These are phyloP conservation scores for Microcyclosporella mali DNA, from an alignment of 2,329 filamentous ascomycete genomes.

Conservation along the genomic window DNA sequence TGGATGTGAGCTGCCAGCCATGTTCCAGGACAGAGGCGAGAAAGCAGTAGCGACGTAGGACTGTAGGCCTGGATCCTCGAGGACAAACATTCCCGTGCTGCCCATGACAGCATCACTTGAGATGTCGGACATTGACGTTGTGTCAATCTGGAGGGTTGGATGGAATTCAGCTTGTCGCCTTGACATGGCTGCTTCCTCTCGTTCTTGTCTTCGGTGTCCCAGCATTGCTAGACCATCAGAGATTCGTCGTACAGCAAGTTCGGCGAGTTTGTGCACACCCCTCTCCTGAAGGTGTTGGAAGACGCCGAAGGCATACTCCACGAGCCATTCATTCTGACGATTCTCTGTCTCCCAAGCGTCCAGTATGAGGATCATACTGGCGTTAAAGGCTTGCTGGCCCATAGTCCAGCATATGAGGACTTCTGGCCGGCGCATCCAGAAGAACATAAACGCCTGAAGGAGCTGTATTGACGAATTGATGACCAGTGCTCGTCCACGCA, in stretches of 20 bases:
- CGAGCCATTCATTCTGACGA: slow-evolving; percentile 33
- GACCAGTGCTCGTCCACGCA: slow-evolving; percentile 37
- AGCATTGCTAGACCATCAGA: slow-evolving; percentile 27
- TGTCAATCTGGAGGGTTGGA: slow-evolving; percentile 17
- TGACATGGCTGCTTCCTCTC: slow-evolving; percentile 11
- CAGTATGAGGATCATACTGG: slow-evolving; percentile 44
- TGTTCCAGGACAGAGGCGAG: slow-evolving; percentile 26
- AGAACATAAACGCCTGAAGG: slow-evolving; percentile 43
- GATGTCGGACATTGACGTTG: slow-evolving; percentile 24
- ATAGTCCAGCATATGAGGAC: slow-evolving; percentile 45
- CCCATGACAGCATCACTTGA: slow-evolving; percentile 40
- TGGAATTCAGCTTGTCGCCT: slow-evolving; percentile 12
- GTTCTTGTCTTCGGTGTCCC: slow-evolving; percentile 13
- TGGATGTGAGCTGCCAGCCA: slow-evolving; percentile 20
- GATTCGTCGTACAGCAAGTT: slow-evolving; percentile 39
- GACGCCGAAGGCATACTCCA: slow-evolving; percentile 37
- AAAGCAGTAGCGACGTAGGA: slow-evolving; percentile 21
- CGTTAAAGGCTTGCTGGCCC: slow-evolving; percentile 47
- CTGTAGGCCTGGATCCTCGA: slow-evolving; percentile 43
- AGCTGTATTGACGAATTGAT: slow-evolving; percentile 38
- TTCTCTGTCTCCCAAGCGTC: slow-evolving; percentile 41
- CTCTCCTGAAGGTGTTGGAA: slow-evolving; percentile 40
- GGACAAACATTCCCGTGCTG: slow-evolving; percentile 42
- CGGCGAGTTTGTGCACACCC: slow-evolving; percentile 41
- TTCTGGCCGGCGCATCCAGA: slow-evolving; percentile 38